Evolutionary conservation across 805 yeast genomes (phyloP).

Genomic region (Pichia californica): DNA sequence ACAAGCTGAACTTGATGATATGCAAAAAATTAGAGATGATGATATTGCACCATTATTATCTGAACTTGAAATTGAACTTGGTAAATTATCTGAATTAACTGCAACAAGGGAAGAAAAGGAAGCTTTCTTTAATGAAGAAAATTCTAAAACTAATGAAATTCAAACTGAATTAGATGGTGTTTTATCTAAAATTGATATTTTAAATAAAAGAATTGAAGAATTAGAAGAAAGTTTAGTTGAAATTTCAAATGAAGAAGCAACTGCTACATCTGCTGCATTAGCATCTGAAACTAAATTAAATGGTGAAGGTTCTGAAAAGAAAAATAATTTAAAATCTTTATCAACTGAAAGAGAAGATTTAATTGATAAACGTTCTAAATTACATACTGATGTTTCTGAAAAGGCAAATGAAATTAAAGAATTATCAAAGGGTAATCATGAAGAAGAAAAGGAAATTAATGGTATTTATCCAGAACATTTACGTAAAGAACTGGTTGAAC

Average conservation of each 20-base stretch:
- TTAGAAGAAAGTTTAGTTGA: constrained; percentile 29
- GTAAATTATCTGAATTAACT: constrained; percentile 43
- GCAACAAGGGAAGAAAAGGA: constrained; percentile 42
- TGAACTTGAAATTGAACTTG: constrained; percentile 44
- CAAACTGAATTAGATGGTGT: constrained; percentile 37
- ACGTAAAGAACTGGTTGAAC: constrained; percentile 25
- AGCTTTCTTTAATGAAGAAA: constrained; percentile 39
- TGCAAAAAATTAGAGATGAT: constrained; percentile 49
- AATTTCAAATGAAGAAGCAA: constrained; percentile 14
- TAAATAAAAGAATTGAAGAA: constrained; percentile 36
- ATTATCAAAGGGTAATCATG: constrained; percentile 30
- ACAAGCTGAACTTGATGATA: constrained; percentile 37
- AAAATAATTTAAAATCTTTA: constrained; percentile 23
- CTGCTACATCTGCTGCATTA: constrained; percentile 25
- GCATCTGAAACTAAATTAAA: constrained; percentile 17
- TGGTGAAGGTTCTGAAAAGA: constrained; percentile 8
- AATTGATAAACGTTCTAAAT: constrained; percentile 36
- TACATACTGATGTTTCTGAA: constrained; percentile 35
- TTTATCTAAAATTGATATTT: constrained; percentile 36
- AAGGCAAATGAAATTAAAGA: constrained; percentile 32
- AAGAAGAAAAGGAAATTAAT: constrained; percentile 43
- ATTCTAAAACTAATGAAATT: constrained; percentile 39
- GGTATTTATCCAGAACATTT: constrained; percentile 48
- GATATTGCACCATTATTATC: constrained; percentile 49
- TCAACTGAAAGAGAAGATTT: constrained; percentile 29